Evolutionary conservation across 1,139 yeast species (phyloP).

Genomic region (Saccharomycopsis crataegensis): DNA sequence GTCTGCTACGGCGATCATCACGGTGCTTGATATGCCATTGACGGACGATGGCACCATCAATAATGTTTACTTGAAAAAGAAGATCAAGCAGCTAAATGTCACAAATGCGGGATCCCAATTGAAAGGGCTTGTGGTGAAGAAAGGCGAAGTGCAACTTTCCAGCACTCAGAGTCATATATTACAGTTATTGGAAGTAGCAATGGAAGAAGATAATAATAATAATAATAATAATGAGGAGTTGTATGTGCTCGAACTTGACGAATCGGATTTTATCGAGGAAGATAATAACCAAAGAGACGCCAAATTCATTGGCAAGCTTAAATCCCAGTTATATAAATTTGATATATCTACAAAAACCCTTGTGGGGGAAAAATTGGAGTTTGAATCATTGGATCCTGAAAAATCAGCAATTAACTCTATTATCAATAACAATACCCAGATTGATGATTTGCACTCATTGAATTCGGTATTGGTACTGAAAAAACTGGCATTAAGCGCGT

Average conservation of each 20-base stretch:
- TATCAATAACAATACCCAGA: background rate
- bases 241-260: conserved; percentile 1
- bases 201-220: background rate
- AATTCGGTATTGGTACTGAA: background rate
- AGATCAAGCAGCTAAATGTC: conserved; percentile 1
- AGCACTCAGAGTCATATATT: background rate
- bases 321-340: background rate
- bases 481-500: background rate
- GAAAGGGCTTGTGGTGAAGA: background rate
- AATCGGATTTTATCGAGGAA: background rate
- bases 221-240: background rate
- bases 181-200: background rate
- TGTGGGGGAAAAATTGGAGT: background rate
- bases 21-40: conserved; percentile 5
- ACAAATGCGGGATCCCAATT: background rate
- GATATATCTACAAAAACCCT: background rate
- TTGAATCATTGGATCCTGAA: conserved; percentile 11
- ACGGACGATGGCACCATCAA: background rate
- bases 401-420: conserved; percentile 11
- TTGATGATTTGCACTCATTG: background rate
- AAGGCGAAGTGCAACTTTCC: background rate
- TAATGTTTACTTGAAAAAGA: background rate
- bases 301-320: background rate
- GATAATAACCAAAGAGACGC: background rate
- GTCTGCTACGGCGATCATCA: background rate